phyloP scores from a whole-genome alignment of 805 yeast genomes.

The Grigorovia transvaalensis region DNA sequence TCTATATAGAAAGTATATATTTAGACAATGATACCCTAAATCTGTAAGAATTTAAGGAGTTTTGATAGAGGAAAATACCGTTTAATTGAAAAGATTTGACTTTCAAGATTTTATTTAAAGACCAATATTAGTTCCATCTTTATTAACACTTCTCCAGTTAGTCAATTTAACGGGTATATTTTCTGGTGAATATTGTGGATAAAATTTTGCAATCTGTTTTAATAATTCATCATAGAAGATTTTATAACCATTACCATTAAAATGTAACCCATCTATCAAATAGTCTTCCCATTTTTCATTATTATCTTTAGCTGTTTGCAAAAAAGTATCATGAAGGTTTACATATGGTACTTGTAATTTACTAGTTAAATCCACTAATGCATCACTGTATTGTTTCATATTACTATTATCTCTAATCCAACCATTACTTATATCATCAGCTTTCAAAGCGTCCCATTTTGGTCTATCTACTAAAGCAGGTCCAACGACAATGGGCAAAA shows the following conservation, averaged over 20 bases:
- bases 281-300: conserved; percentile 34
- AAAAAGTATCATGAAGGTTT: conserved; percentile 40
- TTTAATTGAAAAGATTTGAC: too few species aligned
- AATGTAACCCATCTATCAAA: conserved; percentile 52
- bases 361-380: conserved; percentile 36
- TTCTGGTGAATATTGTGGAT: conserved; percentile 41
- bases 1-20: too few species aligned
- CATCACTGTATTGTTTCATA: conserved; percentile 42
- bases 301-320: conserved; percentile 31
- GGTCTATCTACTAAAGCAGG: conserved; percentile 48
- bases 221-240: conserved; percentile 38
- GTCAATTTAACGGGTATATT: conserved; percentile 31
- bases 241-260: conserved; percentile 42
- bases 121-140: conserved; percentile 15
- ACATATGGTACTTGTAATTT: conserved; percentile 46
- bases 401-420: conserved; percentile 37
- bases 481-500: conserved; percentile 49
- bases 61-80: too few species aligned
- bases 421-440: conserved; percentile 31
- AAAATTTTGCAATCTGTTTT: conserved; percentile 29
- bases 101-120: not conserved
- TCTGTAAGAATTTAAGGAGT: too few species aligned
- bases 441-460: conserved; percentile 30
- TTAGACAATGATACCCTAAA: too few species aligned
- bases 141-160: conserved; percentile 31